A percentile compares a stretch with the other conserved stretches of the same genome.
Evolutionary conservation across 768 basidiomycete genomes (phyloP).

Genomic region (Ramaria sp.): DNA sequence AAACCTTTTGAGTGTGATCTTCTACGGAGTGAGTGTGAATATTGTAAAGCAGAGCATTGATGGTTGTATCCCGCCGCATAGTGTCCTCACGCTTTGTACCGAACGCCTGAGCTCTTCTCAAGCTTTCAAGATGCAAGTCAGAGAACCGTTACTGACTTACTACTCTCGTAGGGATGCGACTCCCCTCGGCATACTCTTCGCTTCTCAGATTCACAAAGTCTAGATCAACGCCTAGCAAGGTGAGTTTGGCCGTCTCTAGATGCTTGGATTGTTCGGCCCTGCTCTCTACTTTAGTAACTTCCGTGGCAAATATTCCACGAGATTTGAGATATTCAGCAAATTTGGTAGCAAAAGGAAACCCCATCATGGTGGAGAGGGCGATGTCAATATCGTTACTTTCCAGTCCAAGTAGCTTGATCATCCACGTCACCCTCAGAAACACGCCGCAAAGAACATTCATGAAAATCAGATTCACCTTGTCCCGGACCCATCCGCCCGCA

Average conservation of each 20-base stretch:
- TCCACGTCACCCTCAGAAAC: conserved; percentile 9
- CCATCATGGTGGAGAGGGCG: conserved; percentile 83
- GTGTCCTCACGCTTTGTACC: conserved; percentile 93
- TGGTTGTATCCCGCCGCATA: conserved; percentile 81
- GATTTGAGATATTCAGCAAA: conserved; percentile 54
- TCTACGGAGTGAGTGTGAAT: conserved; percentile 79
- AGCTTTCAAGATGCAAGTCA: neutral
- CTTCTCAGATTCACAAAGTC: conserved; percentile 92
- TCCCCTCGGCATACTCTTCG: conserved; percentile 81
- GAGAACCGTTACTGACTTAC: conserved; percentile 34
- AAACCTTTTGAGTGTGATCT: conserved; percentile 73
- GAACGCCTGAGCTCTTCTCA: conserved; percentile 46
- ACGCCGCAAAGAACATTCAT: neutral
- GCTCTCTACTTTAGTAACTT: conserved; percentile 74
- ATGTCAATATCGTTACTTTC: conserved; percentile 91
- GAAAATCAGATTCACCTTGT: conserved; percentile 60
- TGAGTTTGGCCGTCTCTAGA: conserved; percentile 86
- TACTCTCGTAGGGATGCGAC: conserved; percentile 81
- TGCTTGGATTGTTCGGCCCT: conserved; percentile 99
- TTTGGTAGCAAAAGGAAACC: conserved; percentile 74
- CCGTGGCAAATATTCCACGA: conserved; percentile 42
- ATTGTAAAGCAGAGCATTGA: conserved; percentile 95
- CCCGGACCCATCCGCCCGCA: conserved; percentile 97
- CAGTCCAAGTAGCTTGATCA: conserved; percentile 58
- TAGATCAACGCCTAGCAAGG: conserved; percentile 68